These are phyloP conservation scores for Striga asiatica DNA, from an alignment of 257 asterid species.

Conservation along the genomic window DNA sequence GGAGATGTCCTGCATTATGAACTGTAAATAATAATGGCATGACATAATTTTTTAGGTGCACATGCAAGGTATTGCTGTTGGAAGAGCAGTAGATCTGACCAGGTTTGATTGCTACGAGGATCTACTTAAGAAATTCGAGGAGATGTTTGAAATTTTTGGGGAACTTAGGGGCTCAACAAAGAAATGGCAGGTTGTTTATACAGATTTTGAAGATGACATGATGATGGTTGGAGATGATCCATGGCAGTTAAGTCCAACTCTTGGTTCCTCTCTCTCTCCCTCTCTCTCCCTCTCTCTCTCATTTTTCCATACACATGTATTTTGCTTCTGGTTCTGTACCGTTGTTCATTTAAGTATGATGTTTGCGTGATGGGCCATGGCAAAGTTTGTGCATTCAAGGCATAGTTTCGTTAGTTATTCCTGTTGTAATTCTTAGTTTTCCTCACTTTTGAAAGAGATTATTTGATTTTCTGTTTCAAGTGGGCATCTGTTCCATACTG, in stretches of 20 bases:
- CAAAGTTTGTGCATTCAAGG: no score
- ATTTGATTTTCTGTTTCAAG: neutral
- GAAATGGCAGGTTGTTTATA: conserved; percentile 96
- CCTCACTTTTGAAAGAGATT: no score
- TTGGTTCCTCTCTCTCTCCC: no score
- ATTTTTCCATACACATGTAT: no score
- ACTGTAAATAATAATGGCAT: neutral
- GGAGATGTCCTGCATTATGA: neutral
- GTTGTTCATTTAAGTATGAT: no score
- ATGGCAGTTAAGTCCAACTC: conserved; percentile 79
- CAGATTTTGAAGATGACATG: conserved; percentile 93
- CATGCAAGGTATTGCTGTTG: conserved; percentile 95
- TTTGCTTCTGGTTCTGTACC: no score
- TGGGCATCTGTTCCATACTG: neutral
- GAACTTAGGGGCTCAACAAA: conserved; percentile 59
- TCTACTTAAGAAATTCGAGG: conserved; percentile 76
- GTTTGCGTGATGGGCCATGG: no score
- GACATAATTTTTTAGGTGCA: conserved; percentile 44
- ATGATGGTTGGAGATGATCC: conserved; percentile 99
- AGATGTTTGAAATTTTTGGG: conserved; percentile 81
- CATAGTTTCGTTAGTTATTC: no score
- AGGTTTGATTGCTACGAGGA: conserved; percentile 68
- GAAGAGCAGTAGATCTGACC: conserved; percentile 88
- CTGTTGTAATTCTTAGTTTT: no score
- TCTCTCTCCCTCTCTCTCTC: no score